Evolutionary conservation across 2,329 filamentous ascomycete species (phyloP), one percentile per base, ranked within the genome.

Genomic region (Arachnomyces sp.): DNA sequence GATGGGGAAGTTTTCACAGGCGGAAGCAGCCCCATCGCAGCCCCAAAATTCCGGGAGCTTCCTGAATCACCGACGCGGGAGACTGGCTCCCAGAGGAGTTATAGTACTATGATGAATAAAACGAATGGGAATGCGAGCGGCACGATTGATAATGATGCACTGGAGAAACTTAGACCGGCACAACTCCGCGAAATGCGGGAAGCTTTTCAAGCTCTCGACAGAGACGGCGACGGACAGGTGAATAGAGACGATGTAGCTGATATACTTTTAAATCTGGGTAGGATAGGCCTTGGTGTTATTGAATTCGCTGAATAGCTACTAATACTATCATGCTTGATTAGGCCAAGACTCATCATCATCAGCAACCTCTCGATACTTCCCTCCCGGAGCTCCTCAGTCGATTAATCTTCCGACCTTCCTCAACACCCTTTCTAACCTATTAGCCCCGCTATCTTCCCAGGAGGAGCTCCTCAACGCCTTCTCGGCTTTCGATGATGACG

Each of bases 401-500:
- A 82, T 95, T 52, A 84, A 84, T 34, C 77, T 98, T 31, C 85
- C 89, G 0, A 77, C 81, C 3, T 98, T 94, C 58, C 73, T 98
- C 15, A 90, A 87, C 56, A 82, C 81, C 1, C 70, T 98, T 2
- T 84, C 89, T 1, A 76, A 77, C 7, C 74, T 84, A 2, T 70
- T 96, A 2, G 77, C 79, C 1, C 75, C 80, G 0, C 70, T 96
- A 13, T 93, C 86, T 1, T 81, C 84, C 0, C 77, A 79, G 15
- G 74, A 79, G 12, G 92, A 98, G 58, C 74, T 98, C 7, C 69
- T 87, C 14, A 90, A 88, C 1, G 92, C 92, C 0, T 90, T 98
- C 51, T 87, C 87, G 2, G 92, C 92, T 0, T 96, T 96, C 58
- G 92, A 98, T 56, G 85, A 94, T 46, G 88, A 94, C 47, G 92